phyloP scores from a whole-genome alignment of 352 stramenopile genomes.

The Globisporangium lucens region DNA sequence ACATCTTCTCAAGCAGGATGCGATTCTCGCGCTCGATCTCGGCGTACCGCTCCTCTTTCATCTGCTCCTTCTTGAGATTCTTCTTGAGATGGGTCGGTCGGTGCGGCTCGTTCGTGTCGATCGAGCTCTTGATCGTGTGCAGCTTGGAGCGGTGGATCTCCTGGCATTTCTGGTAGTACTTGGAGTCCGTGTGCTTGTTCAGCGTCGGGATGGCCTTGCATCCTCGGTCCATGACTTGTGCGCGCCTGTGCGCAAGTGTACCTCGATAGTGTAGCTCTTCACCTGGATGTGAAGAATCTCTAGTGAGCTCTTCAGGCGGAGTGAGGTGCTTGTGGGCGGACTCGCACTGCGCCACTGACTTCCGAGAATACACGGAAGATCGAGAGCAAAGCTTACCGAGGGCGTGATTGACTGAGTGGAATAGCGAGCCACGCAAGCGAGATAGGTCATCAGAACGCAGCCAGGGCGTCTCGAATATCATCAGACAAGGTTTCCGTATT shows the following conservation, averaged over 20 bases:
- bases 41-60: constrained; percentile 94
- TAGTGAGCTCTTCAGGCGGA: background rate
- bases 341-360: background rate
- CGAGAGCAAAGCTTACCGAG: background rate
- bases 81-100: constrained; percentile 90
- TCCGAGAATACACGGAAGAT: background rate
- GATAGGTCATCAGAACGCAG: background rate
- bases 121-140: constrained; percentile 90
- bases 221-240: constrained; percentile 66
- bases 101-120: constrained; percentile 93
- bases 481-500: background rate
- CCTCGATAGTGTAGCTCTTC: background rate
- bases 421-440: background rate
- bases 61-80: constrained; percentile 96
- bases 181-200: constrained; percentile 85
- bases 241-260: background rate
- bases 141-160: constrained; percentile 82
- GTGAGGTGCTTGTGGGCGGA: background rate
- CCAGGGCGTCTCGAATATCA: background rate
- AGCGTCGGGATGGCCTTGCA: constrained; percentile 84
- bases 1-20: constrained; percentile 97
- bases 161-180: constrained; percentile 86
- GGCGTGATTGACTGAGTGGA: background rate
- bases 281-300: constrained; percentile 6
- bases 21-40: constrained; percentile 97